phyloP scores from a whole-genome alignment of 805 yeast genomes.

The Saccharomycopsis microspora region DNA sequence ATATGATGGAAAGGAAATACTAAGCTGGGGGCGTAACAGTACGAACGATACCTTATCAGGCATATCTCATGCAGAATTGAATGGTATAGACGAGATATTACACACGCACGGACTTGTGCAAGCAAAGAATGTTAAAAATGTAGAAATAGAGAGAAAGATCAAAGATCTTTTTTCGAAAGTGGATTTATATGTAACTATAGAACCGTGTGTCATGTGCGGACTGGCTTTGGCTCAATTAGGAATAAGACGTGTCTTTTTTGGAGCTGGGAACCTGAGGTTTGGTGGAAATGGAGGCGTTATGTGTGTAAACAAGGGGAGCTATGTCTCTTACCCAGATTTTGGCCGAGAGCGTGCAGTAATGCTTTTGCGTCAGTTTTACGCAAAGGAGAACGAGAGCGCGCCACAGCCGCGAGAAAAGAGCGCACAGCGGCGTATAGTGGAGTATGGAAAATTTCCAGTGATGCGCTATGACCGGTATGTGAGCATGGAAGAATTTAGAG shows the following conservation, averaged over 20 bases:
- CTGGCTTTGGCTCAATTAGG: slow-evolving; percentile 77
- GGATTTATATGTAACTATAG: slow-evolving; percentile 85
- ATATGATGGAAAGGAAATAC: slow-evolving; percentile 32
- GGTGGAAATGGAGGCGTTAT: slow-evolving; percentile 94
- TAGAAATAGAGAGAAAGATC: slow-evolving; percentile 17
- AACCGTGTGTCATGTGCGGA: slow-evolving; percentile 98
- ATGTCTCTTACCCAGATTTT: slow-evolving; percentile 65
- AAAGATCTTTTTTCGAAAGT: slow-evolving; percentile 37
- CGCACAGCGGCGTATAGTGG: slow-evolving; percentile 40
- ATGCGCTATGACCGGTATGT: slow-evolving; percentile 47
- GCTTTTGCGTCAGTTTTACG: slow-evolving; percentile 71
- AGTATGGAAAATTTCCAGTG: slow-evolving; percentile 44
- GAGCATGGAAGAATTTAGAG: slow-evolving; percentile 35
- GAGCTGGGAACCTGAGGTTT: slow-evolving; percentile 90
- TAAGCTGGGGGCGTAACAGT: slow-evolving; percentile 74
- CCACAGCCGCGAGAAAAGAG: slow-evolving; percentile 73
- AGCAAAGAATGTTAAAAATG: slow-evolving; percentile 16
- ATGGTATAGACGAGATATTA: slow-evolving; percentile 54
- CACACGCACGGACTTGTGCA: slow-evolving; percentile 23
- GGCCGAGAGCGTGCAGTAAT: slow-evolving; percentile 73
- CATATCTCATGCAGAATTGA: slow-evolving; percentile 85
- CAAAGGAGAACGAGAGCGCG: slow-evolving; percentile 75
- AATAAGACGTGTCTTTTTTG: slow-evolving; percentile 66
- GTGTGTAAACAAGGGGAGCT: slow-evolving; percentile 40
- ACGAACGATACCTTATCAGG: slow-evolving; percentile 82